phyloP scores from a whole-genome alignment of 2,329 filamentous ascomycete genomes.

The Purpureocillium takamizusanense region DNA sequence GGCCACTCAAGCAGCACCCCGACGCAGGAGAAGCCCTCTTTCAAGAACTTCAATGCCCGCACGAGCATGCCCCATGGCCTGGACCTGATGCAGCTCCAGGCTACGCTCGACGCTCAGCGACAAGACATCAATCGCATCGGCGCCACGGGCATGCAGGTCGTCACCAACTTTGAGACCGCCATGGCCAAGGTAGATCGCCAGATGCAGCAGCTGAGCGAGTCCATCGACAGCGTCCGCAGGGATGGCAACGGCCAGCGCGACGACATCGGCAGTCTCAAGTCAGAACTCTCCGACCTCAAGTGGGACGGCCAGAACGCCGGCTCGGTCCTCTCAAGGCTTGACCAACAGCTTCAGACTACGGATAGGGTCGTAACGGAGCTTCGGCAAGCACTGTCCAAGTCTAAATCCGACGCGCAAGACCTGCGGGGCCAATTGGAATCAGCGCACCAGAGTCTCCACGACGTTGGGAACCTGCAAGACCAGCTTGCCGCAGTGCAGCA shows the following conservation, averaged over 20 bases:
- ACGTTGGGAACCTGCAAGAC: constrained; percentile 6
- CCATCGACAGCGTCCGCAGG: constrained; percentile 15
- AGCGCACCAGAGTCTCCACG: constrained; percentile 1
- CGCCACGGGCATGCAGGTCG: constrained; percentile 24
- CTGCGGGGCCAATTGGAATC: constrained; percentile 13
- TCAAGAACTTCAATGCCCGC: neutral
- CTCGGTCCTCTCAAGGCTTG: constrained; percentile 9
- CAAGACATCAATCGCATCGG: constrained; percentile 27
- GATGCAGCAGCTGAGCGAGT: constrained; percentile 20
- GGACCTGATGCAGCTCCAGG: constrained; percentile 20
- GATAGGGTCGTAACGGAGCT: constrained; percentile 11
- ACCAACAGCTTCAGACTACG: constrained; percentile 14
- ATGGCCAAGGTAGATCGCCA: constrained; percentile 24
- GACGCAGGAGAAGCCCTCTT: neutral
- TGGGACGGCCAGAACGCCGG: constrained; percentile 5
- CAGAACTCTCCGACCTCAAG: constrained; percentile 13
- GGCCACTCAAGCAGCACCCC: neutral
- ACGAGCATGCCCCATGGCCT: constrained; percentile 2
- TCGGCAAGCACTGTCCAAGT: constrained; percentile 9
- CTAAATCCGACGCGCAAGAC: constrained; percentile 7
- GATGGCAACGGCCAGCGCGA: constrained; percentile 12
- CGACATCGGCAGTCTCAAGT: constrained; percentile 17
- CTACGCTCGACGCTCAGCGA: constrained; percentile 22
- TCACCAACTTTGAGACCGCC: constrained; percentile 25
- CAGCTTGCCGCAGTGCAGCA: constrained; percentile 13